Percentiles rank a stretch among this genome's conserved stretches.
These are phyloP conservation scores for Lycium barbarum DNA, from an alignment of 257 asterid species.

Conservation along the genomic window DNA sequence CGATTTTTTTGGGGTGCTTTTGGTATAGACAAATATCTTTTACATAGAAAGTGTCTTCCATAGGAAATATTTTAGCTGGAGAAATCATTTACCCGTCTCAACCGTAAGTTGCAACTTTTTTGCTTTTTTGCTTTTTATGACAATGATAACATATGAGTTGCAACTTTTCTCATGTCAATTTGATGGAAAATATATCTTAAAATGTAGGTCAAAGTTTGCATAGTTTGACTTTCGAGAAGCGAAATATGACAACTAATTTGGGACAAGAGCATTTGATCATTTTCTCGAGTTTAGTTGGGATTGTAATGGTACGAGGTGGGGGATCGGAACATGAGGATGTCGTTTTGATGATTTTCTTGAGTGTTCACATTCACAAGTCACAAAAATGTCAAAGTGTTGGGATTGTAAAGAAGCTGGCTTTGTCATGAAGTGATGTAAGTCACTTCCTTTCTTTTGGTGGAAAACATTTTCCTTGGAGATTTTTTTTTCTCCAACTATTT, in stretches of 20 bases:
- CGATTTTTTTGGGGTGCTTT: not conserved
- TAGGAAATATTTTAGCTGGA: conserved; percentile 13
- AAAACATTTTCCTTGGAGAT: not conserved
- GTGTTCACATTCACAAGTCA: not conserved
- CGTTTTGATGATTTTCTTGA: not conserved
- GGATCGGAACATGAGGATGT: not conserved
- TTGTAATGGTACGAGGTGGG: not conserved
- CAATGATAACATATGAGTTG: no score
- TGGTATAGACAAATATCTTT: not conserved
- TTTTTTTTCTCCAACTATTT: not conserved
- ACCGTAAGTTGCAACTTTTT: no score
- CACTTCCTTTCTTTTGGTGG: not conserved
- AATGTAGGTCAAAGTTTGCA: no score
- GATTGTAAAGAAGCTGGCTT: not conserved
- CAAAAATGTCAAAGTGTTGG: not conserved
- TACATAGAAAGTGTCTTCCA: not conserved
- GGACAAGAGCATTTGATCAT: not conserved
- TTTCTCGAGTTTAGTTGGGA: not conserved
- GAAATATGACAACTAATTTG: no score
- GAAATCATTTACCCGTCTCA: not conserved
- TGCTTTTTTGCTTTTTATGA: no score
- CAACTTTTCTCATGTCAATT: no score
- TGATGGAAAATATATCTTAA: no score
- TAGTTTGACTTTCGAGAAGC: no score
- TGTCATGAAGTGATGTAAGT: not conserved